Evolutionary conservation across 805 yeast species (phyloP), one percentile per base, ranked within the genome.

Genomic region (Maudiozyma barnettii): DNA sequence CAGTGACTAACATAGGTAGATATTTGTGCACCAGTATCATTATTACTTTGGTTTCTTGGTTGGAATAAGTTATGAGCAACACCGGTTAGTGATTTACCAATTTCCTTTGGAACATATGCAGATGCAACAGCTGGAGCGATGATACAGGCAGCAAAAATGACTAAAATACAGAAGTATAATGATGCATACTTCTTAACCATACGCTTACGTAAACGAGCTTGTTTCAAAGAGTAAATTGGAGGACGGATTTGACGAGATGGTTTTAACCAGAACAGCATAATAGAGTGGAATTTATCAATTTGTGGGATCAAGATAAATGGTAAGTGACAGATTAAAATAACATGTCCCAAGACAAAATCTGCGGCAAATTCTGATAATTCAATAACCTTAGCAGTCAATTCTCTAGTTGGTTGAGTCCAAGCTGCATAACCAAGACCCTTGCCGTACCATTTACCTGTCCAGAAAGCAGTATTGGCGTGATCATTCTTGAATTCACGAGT

Each of bases 401-500:
- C 99, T 76, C 99, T 87, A 45, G 85, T 64, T 52, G 99, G 99
- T 73, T 91, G 98, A 31, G 98, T 82, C 76, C 85, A 78, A 19
- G 97, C 96, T 77, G 83, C 80, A 79, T 82, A 81, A 50, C 98
- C 99, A 69, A 91, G 71, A 63, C 95, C 93, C 51, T 86, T 75
- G 50, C 95, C 93, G 68, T 90, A 89, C 99, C 99, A 93, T 71
- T 89, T 90, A 77, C 99, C 99, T 49, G 96, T 86, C 99, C 99
- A 93, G 95, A 95, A 93, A 26, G 99, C 98, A 58, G 95, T 84
- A 73, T 93, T 93, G 35, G 98, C 75, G 64, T 82, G 87, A 70
- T 91, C 97, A 60, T 85, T 86, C 81, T 88, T 88, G 76, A 89
- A 89, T 73, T 93, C 99, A 75, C 99, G 82, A 45, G 97, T 87